A percentile compares a stretch with the other conserved stretches of the same genome.
phyloP scores from a whole-genome alignment of 192 early-diverging fungal species.

The Coemansia erecta region DNA sequence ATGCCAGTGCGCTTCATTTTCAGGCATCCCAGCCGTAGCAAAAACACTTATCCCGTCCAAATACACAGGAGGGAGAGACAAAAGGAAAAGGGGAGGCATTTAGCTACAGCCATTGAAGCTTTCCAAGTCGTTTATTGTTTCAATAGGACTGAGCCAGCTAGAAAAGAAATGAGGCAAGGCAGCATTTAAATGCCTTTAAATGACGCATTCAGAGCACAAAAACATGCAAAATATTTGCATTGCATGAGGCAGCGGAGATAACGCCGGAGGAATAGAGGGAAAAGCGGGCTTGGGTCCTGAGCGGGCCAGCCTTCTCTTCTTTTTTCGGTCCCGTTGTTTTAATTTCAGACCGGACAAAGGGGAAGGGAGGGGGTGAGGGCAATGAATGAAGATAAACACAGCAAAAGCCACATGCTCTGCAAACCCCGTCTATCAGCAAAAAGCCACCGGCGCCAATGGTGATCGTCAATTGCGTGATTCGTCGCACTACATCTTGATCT shows the following conservation, averaged over 20 bases:
- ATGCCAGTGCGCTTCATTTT: not conserved
- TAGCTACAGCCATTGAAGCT: not conserved
- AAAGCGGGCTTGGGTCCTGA: too few relatives aligned
- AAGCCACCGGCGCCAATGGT: too few relatives aligned
- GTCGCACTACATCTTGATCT: too few relatives aligned
- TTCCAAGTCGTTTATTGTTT: not conserved
- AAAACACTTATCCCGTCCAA: not conserved
- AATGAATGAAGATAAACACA: not conserved
- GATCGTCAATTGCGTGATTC: too few relatives aligned
- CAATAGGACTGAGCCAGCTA: not conserved
- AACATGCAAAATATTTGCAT: not conserved
- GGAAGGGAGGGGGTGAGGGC: not conserved
- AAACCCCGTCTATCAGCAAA: too few relatives aligned
- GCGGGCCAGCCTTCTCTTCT: too few relatives aligned
- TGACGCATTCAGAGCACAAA: not conserved
- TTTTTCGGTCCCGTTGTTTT: too few relatives aligned
- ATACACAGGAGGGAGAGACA: not conserved
- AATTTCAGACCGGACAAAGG: not conserved
- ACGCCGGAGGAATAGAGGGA: too few relatives aligned
- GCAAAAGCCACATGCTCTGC: too few relatives aligned
- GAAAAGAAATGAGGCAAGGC: not conserved
- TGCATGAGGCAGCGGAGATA: not conserved
- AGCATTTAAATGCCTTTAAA: not conserved
- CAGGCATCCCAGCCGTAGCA: not conserved
- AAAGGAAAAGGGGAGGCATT: not conserved